Evolutionary conservation across 2,329 filamentous ascomycete species (phyloP).

Genomic region (Neoscytalidium dimidiatum): DNA sequence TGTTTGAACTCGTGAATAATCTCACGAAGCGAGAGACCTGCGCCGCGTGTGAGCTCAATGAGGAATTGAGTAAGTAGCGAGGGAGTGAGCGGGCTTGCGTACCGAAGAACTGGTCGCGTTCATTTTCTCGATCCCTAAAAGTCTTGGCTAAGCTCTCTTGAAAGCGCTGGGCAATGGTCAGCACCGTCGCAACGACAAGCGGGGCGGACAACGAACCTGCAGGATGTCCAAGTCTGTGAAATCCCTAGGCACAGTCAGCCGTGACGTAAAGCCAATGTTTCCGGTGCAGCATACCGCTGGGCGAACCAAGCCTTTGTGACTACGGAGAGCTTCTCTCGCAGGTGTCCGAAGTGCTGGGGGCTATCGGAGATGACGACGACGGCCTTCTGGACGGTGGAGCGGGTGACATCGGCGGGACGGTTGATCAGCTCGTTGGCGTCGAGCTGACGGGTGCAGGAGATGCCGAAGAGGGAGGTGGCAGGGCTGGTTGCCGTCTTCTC

Average conservation of each 20-base stretch:
- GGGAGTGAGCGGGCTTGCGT: background rate
- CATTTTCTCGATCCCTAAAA: constrained; percentile 64
- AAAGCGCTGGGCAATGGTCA: constrained; percentile 64
- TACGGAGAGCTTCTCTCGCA: constrained; percentile 85
- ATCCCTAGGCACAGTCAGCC: constrained; percentile 53
- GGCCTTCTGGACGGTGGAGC: constrained; percentile 96
- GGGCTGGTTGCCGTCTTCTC: constrained; percentile 49
- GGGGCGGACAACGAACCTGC: constrained; percentile 42
- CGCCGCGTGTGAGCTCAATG: constrained; percentile 38
- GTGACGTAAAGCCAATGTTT: constrained; percentile 21
- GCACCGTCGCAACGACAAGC: background rate
- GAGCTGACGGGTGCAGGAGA: constrained; percentile 91
- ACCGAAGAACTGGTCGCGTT: constrained; percentile 85
- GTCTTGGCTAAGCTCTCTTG: constrained; percentile 77
- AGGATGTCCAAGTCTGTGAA: constrained; percentile 92
- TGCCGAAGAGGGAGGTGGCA: constrained; percentile 87
- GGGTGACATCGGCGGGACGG: constrained; percentile 85
- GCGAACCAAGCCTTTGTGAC: constrained; percentile 97
- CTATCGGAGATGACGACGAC: constrained; percentile 93
- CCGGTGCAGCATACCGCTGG: constrained; percentile 59
- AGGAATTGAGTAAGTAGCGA: background rate
- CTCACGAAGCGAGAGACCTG: constrained; percentile 76
- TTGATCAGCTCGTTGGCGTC: constrained; percentile 76
- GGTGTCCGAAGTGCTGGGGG: constrained; percentile 84
- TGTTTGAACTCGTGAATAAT: constrained; percentile 92